These are phyloP conservation scores for Rhodotorula sp. DNA, from an alignment of 1,284 basidiomycete species.

Conservation along the genomic window DNA sequence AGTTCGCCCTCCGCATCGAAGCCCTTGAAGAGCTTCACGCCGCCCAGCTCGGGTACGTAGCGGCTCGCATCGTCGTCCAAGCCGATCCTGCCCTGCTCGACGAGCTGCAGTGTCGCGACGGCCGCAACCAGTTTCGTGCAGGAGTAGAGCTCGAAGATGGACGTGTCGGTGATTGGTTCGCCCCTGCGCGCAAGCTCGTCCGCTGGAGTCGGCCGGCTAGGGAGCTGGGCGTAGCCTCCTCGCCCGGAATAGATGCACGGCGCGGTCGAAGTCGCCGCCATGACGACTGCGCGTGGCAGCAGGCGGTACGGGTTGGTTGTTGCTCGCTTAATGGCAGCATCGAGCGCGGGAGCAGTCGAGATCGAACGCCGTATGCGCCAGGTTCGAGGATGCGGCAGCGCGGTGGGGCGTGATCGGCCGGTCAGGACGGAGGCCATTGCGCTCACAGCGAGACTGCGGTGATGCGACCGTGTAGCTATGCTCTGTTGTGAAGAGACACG, in stretches of 20 bases:
- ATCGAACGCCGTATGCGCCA: not conserved
- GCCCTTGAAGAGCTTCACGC: slow-evolving; percentile 11
- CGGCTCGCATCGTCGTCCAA: slow-evolving; percentile 19
- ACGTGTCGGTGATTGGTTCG: not conserved
- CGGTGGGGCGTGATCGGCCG: not conserved
- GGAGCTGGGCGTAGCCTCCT: slow-evolving; percentile 1
- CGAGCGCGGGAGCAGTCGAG: not conserved
- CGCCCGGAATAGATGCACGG: not conserved
- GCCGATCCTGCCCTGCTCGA: slow-evolving; percentile 26
- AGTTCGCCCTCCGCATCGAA: slow-evolving; percentile 8
- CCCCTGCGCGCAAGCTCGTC: not conserved
- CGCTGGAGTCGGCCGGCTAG: not conserved
- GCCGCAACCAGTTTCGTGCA: slow-evolving; percentile 11
- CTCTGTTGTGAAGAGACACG: too few species aligned
- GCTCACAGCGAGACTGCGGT: too few species aligned
- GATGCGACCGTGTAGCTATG: too few species aligned
- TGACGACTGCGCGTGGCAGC: not conserved
- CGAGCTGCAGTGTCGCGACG: slow-evolving; percentile 23
- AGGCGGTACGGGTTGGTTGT: slow-evolving; percentile 1
- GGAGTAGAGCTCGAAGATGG: slow-evolving; percentile 6
- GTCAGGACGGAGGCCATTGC: not conserved
- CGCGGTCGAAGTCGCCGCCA: not conserved
- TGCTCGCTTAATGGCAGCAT: not conserved
- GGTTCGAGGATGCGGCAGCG: not conserved
- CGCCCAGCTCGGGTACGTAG: slow-evolving; percentile 16